A percentile compares a stretch with the other conserved stretches of the same genome.
Evolutionary conservation across 306 rosid genomes (phyloP).

Genomic region (Lathyrus oleraceus): DNA sequence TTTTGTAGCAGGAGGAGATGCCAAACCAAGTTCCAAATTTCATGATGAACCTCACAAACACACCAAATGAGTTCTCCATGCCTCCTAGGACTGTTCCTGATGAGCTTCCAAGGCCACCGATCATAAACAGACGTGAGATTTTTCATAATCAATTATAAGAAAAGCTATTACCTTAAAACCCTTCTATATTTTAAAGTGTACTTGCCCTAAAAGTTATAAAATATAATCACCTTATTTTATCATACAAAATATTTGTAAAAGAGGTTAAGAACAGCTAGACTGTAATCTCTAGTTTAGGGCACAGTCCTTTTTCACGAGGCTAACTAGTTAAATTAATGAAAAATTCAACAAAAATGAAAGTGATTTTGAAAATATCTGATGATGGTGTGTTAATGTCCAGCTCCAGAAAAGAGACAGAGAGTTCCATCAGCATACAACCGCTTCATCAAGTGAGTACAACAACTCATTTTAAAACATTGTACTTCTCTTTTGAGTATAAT

Average conservation of each 20-base stretch:
- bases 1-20: constrained; percentile 65
- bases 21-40: constrained; percentile 69
- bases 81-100: constrained; percentile 58
- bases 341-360: constrained; percentile 9
- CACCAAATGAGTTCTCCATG: constrained; percentile 54
- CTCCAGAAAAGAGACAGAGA: constrained; percentile 99
- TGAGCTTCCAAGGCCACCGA: constrained; percentile 79
- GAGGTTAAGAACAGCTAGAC: neutral
- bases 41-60: constrained; percentile 57
- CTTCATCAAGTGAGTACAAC: constrained; percentile 82
- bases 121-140: constrained; percentile 77
- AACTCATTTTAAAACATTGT: neutral
- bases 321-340: neutral
- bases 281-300: constrained; percentile 15
- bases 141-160: neutral
- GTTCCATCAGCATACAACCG: constrained; percentile 99
- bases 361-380: constrained; percentile 37
- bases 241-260: neutral
- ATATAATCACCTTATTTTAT: constrained; percentile 11
- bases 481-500: neutral
- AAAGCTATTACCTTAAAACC: constrained; percentile 14
- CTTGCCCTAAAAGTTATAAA: constrained; percentile 21
- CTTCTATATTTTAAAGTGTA: constrained; percentile 8
- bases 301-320: neutral
- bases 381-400: constrained; percentile 52